Percentiles rank a stretch among this genome's conserved stretches.
Conservation (phyloP, 257 asterid genomes). For the Datura wrightii region DNA sequence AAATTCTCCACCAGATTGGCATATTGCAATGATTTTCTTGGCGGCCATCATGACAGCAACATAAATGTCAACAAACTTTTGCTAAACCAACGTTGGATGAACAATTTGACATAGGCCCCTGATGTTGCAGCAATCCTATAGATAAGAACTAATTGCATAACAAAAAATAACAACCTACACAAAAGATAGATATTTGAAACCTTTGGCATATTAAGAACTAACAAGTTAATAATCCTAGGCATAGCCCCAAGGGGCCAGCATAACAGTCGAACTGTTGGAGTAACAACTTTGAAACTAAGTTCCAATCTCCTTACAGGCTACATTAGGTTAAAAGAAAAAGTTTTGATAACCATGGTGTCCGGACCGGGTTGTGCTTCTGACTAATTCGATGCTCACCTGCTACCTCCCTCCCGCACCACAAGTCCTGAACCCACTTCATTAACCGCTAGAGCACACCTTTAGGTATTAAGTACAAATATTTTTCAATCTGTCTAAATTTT, state of each 20-base stretch:
- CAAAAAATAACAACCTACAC: background rate
- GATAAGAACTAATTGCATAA: slow-evolving; percentile 2
- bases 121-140: background rate
- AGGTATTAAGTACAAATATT: too few species aligned
- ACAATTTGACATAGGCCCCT: background rate
- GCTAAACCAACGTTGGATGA: background rate
- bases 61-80: background rate
- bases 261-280: background rate
- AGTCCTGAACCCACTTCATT: too few species aligned
- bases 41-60: slow-evolving; percentile 50
- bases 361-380: background rate
- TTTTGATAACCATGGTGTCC: background rate
- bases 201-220: background rate
- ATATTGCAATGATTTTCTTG: slow-evolving; percentile 85
- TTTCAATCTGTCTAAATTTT: too few species aligned
- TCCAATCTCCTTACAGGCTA: background rate
- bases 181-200: background rate
- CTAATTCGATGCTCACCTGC: background rate
- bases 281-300: background rate
- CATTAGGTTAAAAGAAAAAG: background rate
- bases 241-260: background rate
- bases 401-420: background rate
- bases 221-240: background rate
- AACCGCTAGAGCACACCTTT: too few species aligned
- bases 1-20: slow-evolving; percentile 97